Conservation (phyloP, 352 stramenopile species). For the Phytophthora europaea region DNA sequence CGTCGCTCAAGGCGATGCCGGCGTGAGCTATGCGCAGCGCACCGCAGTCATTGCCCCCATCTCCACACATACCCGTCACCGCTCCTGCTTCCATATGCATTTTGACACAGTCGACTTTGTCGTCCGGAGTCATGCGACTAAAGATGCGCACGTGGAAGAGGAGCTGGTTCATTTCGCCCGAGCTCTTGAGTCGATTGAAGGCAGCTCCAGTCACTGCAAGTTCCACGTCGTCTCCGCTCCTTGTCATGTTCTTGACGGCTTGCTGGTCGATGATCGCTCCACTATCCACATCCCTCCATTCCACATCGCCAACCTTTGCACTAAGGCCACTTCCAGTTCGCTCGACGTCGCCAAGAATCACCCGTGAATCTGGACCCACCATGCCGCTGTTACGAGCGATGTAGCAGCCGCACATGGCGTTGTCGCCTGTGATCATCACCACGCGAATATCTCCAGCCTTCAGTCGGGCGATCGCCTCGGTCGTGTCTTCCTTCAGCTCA, state of each 20-base stretch:
- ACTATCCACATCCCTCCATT: constrained; percentile 48
- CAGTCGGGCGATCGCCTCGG: constrained; percentile 64
- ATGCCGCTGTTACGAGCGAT: constrained; percentile 55
- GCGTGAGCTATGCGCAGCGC: constrained; percentile 82
- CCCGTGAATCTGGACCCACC: constrained; percentile 27
- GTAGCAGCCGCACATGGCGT: constrained; percentile 53
- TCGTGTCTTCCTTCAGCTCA: constrained; percentile 73
- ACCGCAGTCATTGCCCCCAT: constrained; percentile 86
- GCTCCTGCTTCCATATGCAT: constrained; percentile 51
- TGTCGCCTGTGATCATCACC: constrained; percentile 87
- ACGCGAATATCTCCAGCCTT: constrained; percentile 59
- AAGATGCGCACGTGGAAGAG: constrained; percentile 64
- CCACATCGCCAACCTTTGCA: constrained; percentile 13
- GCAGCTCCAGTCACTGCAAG: constrained; percentile 53
- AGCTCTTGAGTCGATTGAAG: constrained; percentile 43
- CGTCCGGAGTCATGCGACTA: constrained; percentile 56
- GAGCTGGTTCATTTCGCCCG: constrained; percentile 43
- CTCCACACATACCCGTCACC: constrained; percentile 65
- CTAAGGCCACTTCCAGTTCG: constrained; percentile 7
- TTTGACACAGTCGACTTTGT: constrained; percentile 53
- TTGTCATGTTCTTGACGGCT: constrained; percentile 23
- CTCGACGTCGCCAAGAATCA: constrained; percentile 45
- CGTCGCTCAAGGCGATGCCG: constrained; percentile 80
- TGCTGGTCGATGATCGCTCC: constrained; percentile 30
- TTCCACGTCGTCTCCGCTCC: constrained; percentile 31